A percentile compares a stretch with the other conserved stretches of the same genome.
phyloP scores from a whole-genome alignment of 169 alveolate genomes.

The Plasmodium sp. region DNA sequence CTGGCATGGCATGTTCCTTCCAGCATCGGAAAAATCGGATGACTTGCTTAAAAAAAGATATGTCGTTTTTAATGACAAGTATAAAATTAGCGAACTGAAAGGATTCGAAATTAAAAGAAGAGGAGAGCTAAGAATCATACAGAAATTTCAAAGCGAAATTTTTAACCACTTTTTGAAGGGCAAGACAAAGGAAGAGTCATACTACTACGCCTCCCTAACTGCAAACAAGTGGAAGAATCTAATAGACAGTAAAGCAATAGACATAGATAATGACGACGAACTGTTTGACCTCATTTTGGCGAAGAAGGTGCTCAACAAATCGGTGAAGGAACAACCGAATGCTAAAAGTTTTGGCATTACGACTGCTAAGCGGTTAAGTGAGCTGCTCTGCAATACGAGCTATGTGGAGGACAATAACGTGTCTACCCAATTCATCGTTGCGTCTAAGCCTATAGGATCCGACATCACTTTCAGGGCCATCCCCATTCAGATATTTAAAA shows the following conservation, averaged over 20 bases:
- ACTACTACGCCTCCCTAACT: slow-evolving; percentile 94
- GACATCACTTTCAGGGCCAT: slow-evolving; percentile 97
- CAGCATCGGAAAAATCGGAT: slow-evolving; percentile 98
- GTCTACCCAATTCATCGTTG: slow-evolving; percentile 92
- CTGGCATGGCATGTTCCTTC: slow-evolving; percentile 97
- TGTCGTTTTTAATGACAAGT: slow-evolving; percentile 95
- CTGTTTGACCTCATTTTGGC: slow-evolving; percentile 94
- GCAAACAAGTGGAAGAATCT: slow-evolving; percentile 94
- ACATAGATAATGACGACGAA: slow-evolving; percentile 92
- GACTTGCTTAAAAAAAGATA: slow-evolving; percentile 96
- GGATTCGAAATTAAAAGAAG: slow-evolving; percentile 98
- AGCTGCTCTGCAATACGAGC: slow-evolving; percentile 90
- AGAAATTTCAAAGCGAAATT: slow-evolving; percentile 97
- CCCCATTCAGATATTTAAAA: slow-evolving; percentile 94
- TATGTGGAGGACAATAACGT: slow-evolving; percentile 86
- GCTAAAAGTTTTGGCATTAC: slow-evolving; percentile 95
- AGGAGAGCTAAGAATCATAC: slow-evolving; percentile 98
- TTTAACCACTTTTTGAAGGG: slow-evolving; percentile 96
- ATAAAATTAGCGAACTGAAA: slow-evolving; percentile 95
- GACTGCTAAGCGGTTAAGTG: slow-evolving; percentile 95
- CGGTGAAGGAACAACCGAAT: slow-evolving; percentile 93
- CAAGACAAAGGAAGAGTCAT: slow-evolving; percentile 93
- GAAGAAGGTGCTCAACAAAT: slow-evolving; percentile 91
- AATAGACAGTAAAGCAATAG: slow-evolving; percentile 92
- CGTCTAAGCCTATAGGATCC: slow-evolving; percentile 94